Percentiles rank a stretch among this genome's conserved stretches.
Conservation (phyloP, 345 rosid genomes). For the Brassica rapa region DNA sequence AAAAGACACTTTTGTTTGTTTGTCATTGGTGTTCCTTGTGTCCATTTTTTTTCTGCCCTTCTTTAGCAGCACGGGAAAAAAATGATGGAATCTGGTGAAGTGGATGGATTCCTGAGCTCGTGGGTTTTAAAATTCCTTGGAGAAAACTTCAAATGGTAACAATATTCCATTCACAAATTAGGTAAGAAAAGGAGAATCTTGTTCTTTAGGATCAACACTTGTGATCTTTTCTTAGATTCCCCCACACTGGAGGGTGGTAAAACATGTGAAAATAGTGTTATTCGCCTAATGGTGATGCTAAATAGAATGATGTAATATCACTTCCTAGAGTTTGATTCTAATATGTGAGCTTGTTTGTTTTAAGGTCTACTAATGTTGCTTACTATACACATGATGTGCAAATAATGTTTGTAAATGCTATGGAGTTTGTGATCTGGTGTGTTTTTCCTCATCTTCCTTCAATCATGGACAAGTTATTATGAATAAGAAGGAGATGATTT, state of each 20-base stretch:
- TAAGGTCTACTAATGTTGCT: background rate
- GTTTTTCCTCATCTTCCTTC: constrained; percentile 3
- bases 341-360: background rate
- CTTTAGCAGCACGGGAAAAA: constrained; percentile 19
- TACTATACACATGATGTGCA: background rate
- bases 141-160: constrained; percentile 33
- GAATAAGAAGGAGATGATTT: background rate
- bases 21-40: constrained; percentile 13
- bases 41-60: background rate
- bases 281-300: background rate
- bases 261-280: constrained; percentile 20
- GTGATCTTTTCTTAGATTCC: constrained; percentile 17
- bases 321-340: background rate
- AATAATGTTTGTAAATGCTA: background rate
- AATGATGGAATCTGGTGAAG: constrained; percentile 23
- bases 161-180: constrained; percentile 30
- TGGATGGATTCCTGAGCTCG: constrained; percentile 29
- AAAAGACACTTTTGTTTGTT: constrained; percentile 21
- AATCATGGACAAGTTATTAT: background rate
- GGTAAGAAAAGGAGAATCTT: constrained; percentile 31
- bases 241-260: background rate
- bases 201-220: constrained; percentile 29
- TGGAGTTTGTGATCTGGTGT: constrained; percentile 8
- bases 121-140: constrained; percentile 29
- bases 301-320: background rate